These are phyloP conservation scores for Pochonia chlamydosporia DNA, from an alignment of 2,329 filamentous ascomycete species.

Conservation along the genomic window DNA sequence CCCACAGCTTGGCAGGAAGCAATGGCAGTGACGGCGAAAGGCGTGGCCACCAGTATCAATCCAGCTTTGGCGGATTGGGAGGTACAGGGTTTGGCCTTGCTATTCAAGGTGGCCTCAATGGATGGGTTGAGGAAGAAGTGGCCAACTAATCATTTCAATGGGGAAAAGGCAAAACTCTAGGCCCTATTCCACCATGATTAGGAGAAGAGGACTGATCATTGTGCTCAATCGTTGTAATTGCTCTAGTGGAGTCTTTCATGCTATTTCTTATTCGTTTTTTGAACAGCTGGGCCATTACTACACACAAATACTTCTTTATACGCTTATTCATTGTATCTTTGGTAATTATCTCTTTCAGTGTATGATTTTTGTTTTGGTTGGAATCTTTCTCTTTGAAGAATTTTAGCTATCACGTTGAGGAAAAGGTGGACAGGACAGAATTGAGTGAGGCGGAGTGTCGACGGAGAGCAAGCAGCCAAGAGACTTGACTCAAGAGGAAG, in stretches of 20 bases:
- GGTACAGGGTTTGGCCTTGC: conserved; percentile 53
- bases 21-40: conserved; percentile 46
- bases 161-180: neutral
- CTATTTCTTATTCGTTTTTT: conserved; percentile 2
- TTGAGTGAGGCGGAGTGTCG: neutral
- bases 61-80: conserved; percentile 55
- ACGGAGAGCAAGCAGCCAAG: no score
- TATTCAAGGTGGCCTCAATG: conserved; percentile 58
- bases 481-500: neutral
- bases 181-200: neutral
- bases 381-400: neutral
- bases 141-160: conserved; percentile 40
- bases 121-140: conserved; percentile 64
- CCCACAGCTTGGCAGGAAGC: conserved; percentile 40
- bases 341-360: conserved; percentile 7
- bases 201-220: neutral
- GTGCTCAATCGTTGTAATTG: neutral
- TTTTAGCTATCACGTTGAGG: neutral
- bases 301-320: neutral
- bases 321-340: conserved; percentile 6
- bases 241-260: neutral
- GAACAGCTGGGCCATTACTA: neutral
- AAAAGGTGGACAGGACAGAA: neutral
- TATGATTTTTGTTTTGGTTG: conserved; percentile 5
- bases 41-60: conserved; percentile 61